Evolutionary conservation across 164 flowering plant species (phyloP).

Genomic region (Macadamia integrifolia): DNA sequence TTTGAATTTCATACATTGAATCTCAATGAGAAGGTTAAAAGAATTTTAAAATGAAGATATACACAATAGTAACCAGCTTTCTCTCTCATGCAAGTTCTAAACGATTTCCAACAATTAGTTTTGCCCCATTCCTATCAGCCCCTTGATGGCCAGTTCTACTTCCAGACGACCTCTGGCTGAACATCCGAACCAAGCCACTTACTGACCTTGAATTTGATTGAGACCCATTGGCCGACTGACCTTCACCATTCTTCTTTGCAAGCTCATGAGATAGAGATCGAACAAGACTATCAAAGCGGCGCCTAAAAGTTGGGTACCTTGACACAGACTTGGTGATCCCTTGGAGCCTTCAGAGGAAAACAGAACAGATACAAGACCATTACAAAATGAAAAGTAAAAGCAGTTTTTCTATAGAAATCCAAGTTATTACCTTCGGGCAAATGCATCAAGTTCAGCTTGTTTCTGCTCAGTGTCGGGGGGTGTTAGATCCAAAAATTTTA

Average conservation of each 20-base stretch:
- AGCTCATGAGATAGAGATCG: constrained; percentile 43
- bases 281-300: constrained; percentile 45
- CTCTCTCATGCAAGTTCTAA: no score
- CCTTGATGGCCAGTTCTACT: constrained; percentile 30
- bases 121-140: constrained; percentile 29
- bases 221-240: constrained; percentile 16
- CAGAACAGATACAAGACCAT: neutral
- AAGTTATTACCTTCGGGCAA: constrained; percentile 68
- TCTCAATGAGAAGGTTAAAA: no score
- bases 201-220: constrained; percentile 32
- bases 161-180: constrained; percentile 50
- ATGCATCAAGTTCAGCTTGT: constrained; percentile 71
- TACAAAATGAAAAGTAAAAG: neutral
- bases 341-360: constrained; percentile 43
- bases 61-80: no score
- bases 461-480: constrained; percentile 51
- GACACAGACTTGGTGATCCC: constrained; percentile 81
- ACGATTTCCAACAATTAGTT: neutral
- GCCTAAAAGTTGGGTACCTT: constrained; percentile 74
- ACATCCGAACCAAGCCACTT: constrained; percentile 38
- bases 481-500: constrained; percentile 38
- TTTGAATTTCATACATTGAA: no score
- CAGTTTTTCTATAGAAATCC: neutral
- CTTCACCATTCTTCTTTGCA: constrained; percentile 34
- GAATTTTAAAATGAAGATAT: no score